Evolutionary conservation across 176 grass and related monocot species (phyloP).

Genomic region (Bromus sterilis): DNA sequence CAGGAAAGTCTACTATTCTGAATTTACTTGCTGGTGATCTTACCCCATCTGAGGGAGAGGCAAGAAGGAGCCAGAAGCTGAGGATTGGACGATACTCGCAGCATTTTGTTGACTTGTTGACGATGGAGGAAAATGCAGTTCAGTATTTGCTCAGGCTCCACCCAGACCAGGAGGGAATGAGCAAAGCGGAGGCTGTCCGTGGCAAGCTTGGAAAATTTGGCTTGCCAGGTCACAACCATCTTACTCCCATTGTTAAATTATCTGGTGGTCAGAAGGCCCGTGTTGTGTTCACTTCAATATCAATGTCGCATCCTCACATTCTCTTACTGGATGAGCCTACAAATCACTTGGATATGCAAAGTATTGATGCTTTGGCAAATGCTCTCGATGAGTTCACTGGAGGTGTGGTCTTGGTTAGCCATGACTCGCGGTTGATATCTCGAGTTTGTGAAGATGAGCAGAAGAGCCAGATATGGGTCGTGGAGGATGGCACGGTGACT

Average conservation of each 20-base stretch:
- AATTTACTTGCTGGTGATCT: constrained; percentile 97
- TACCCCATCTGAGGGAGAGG: constrained; percentile 67
- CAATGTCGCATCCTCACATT: constrained; percentile 91
- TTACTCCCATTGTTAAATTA: constrained; percentile 91
- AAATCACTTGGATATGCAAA: constrained; percentile 98
- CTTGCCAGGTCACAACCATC: constrained; percentile 92
- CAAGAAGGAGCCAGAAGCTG: constrained; percentile 82
- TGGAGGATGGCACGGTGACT: constrained; percentile 85
- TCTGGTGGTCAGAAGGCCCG: constrained; percentile 91
- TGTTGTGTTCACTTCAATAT: constrained; percentile 97
- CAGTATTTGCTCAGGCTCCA: constrained; percentile 88
- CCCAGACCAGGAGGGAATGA: constrained; percentile 93
- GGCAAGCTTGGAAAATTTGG: constrained; percentile 95
- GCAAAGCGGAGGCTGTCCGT: constrained; percentile 83
- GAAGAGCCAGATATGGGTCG: constrained; percentile 90
- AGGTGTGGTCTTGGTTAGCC: constrained; percentile 91
- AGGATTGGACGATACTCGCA: constrained; percentile 91
- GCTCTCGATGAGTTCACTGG: constrained; percentile 91
- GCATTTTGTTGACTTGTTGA: constrained; percentile 95
- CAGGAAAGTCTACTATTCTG: constrained; percentile 89
- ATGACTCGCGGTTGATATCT: constrained; percentile 87
- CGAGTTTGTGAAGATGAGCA: constrained; percentile 85
- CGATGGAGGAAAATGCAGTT: constrained; percentile 94
- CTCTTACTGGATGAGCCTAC: constrained; percentile 95
- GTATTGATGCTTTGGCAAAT: constrained; percentile 88